Evolutionary conservation across 148 eudicot genomes (phyloP), one percentile per base, ranked within the genome.

Genomic region (Vaccinium darrowii): DNA sequence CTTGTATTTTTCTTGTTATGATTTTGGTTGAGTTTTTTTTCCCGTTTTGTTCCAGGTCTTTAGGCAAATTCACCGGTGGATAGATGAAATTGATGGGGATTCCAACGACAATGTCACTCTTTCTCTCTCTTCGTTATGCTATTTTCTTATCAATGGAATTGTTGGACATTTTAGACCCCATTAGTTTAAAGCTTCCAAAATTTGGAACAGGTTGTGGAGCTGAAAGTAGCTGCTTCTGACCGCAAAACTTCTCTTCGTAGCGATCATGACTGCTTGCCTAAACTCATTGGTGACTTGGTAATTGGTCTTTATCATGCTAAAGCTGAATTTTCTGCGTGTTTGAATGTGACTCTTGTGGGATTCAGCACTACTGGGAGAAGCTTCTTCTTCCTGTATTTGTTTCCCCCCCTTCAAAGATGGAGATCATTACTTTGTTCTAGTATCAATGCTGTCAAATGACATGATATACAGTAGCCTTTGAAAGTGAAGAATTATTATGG

Each of bases 221-320:
- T 81, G 50, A 51, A 83, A 54, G n/a, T 2, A 76, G 12, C 87
- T 73, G 67, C 15, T 58, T 50, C 13, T 51, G 57, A 27, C 19
- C 58, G 79, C 63, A 73, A 63, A 62, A 36, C 83, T 78, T 83
- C 88, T n/a, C 58, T 82, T 77, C 71, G 81, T 54, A 86, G 18
- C 39, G 87, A 90, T 81, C 89, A 88, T 73, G 86, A 90, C 56
- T 90, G 92, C 84, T 84, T 92, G 69, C 77, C 89, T 53, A 83
- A 85, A 21, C 84, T 93, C 9, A 79, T 92, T 12, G 87, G 77
- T 67, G 82, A 86, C 80, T 87, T 95, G 96, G 98, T 95, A 91
- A 72, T 54, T 19, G 36, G 82, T 63, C 43, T 80, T 72, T 43
- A 79, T 63, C 83, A 36, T 71, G 47, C 74, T 84, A 27, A 50